Conservation (phyloP, 2,329 filamentous ascomycete species). For the Mariannaea elegans region DNA sequence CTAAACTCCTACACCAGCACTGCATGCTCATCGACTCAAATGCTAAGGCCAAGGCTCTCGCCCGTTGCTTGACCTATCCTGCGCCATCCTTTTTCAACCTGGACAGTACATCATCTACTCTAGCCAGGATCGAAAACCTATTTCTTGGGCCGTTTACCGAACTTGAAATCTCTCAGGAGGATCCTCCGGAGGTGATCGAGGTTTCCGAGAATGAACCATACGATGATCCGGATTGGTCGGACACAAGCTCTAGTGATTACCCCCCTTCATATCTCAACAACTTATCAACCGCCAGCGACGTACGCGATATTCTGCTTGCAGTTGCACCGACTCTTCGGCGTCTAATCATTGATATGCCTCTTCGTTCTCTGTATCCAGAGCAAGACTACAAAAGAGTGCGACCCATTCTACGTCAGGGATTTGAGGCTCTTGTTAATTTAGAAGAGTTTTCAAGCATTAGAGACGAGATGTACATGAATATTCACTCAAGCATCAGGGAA, state of each 20-base stretch:
- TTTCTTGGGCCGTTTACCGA: background rate
- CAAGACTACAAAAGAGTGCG: slow-evolving; percentile 1
- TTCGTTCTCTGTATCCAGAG: slow-evolving; percentile 15
- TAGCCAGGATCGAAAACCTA: background rate
- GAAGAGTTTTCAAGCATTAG: slow-evolving; percentile 37
- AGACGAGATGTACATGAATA: slow-evolving; percentile 29
- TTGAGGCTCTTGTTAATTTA: slow-evolving; percentile 31
- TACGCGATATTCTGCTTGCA: slow-evolving; percentile 13
- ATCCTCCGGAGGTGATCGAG: background rate
- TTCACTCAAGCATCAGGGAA: background rate
- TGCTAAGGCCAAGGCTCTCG: background rate
- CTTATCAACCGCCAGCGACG: background rate
- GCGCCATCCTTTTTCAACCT: background rate
- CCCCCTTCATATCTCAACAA: slow-evolving; percentile 15
- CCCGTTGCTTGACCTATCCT: background rate
- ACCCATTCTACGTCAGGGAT: slow-evolving; percentile 20
- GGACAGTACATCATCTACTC: background rate
- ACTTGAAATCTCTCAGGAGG: background rate
- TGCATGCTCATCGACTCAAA: slow-evolving; percentile 25
- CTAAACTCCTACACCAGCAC: slow-evolving; percentile 15
- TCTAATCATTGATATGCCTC: slow-evolving; percentile 34
- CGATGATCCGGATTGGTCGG: background rate
- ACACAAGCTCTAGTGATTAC: background rate
- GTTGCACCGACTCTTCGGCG: slow-evolving; percentile 23
- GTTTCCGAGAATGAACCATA: background rate